Evolutionary conservation across 2,329 filamentous ascomycete species (phyloP).

Genomic region (Paecilomyces dactylethromorphus): DNA sequence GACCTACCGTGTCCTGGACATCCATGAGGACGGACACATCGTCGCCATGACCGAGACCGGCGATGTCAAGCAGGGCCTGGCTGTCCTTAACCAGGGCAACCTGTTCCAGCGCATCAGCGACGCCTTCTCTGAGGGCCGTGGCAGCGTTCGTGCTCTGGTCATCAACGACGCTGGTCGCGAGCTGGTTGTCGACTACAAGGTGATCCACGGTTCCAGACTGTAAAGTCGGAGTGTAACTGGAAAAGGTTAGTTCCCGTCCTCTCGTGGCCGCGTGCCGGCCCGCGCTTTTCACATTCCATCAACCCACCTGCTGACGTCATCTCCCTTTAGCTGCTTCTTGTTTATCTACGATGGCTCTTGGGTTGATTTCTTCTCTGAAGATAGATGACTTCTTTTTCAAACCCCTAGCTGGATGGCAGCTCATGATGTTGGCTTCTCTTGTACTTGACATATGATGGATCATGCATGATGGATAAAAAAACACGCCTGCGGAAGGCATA

Average conservation of each 20-base stretch:
- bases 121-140: conserved; percentile 85
- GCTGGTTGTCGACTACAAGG: conserved; percentile 98
- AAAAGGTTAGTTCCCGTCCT: conserved; percentile 4
- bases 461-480: neutral
- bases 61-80: conserved; percentile 93
- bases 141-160: conserved; percentile 89
- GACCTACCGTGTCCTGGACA: conserved; percentile 99
- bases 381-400: neutral
- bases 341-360: neutral
- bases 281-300: neutral
- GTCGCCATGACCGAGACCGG: conserved; percentile 99
- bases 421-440: conserved; percentile 1
- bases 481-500: neutral
- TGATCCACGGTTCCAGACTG: conserved; percentile 72
- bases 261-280: neutral
- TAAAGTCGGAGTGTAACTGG: conserved; percentile 30
- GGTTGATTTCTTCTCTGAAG: neutral
- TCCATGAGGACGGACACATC: conserved; percentile 73
- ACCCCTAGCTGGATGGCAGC: neutral
- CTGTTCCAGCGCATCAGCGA: conserved; percentile 74
- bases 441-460: conserved; percentile 2
- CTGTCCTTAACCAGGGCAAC: conserved; percentile 91
- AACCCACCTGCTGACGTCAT: neutral
- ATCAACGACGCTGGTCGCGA: conserved; percentile 89
- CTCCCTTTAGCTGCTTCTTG: neutral